phyloP scores from a whole-genome alignment of 2,329 filamentous ascomycete genomes.

The Ascochyta lentis region DNA sequence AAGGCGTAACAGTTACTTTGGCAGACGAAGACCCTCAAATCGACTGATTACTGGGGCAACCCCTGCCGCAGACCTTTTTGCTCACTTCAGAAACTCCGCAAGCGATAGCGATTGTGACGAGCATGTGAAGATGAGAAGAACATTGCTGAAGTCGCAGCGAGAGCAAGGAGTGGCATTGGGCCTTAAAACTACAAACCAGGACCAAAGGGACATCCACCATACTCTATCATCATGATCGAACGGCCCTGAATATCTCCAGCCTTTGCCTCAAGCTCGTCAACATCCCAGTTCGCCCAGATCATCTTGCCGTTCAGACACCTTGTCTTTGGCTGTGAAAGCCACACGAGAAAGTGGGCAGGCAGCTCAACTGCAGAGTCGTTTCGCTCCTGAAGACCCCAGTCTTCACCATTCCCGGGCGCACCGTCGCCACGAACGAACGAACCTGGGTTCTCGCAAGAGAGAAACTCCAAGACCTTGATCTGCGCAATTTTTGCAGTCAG shows the following conservation, averaged over 20 bases:
- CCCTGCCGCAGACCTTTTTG: too few species aligned
- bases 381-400: constrained; percentile 36
- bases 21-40: too few species aligned
- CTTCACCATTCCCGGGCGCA: constrained; percentile 47
- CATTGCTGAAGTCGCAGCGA: too few species aligned
- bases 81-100: too few species aligned
- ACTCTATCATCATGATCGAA: constrained; percentile 21
- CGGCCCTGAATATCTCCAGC: constrained; percentile 27
- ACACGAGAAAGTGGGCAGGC: constrained; percentile 1
- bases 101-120: too few species aligned
- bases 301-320: constrained; percentile 32
- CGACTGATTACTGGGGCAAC: too few species aligned
- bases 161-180: too few species aligned
- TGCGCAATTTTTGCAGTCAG: constrained; percentile 9
- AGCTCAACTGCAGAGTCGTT: constrained; percentile 6
- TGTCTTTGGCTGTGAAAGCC: constrained; percentile 5
- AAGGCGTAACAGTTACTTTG: too few species aligned
- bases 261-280: constrained; percentile 29
- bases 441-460: constrained; percentile 44
- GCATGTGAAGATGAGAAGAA: too few species aligned
- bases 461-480: constrained; percentile 39
- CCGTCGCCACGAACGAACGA: constrained; percentile 41
- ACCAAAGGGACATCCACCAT: constrained; percentile 23
- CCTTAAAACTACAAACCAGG: background rate
- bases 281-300: constrained; percentile 32